phyloP scores from a whole-genome alignment of 176 grass and related monocot genomes.

The Pontederia crassipes region DNA sequence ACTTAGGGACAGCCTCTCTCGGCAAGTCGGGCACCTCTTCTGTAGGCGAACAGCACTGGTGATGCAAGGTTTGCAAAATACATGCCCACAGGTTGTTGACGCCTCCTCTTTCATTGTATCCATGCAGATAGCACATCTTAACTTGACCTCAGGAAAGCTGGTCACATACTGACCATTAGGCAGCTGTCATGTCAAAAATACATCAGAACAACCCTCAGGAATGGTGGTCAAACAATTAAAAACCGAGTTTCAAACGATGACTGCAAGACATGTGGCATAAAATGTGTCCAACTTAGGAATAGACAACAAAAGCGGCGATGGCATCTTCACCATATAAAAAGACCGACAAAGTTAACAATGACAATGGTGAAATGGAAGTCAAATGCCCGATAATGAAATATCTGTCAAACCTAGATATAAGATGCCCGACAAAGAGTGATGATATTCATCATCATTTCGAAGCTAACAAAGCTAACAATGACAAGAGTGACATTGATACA shows the following conservation, averaged over 20 bases:
- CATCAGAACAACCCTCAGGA: background rate
- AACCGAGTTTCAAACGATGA: background rate
- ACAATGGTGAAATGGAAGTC: too few relatives aligned
- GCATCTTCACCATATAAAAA: too few relatives aligned
- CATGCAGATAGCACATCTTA: slow-evolving; percentile 17
- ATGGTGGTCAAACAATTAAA: background rate
- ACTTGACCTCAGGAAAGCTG: background rate
- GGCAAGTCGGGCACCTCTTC: slow-evolving; percentile 12
- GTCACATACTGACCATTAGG: background rate
- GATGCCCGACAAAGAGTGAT: too few relatives aligned
- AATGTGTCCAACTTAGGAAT: background rate
- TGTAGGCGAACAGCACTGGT: slow-evolving; percentile 3
- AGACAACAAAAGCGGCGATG: too few relatives aligned
- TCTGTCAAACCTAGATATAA: too few relatives aligned
- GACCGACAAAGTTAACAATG: too few relatives aligned
- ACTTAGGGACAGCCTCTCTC: background rate
- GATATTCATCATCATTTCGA: too few relatives aligned
- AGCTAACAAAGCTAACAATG: too few relatives aligned
- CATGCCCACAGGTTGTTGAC: slow-evolving; percentile 9
- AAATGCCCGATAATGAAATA: too few relatives aligned
- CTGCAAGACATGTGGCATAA: background rate
- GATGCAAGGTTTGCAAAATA: slow-evolving; percentile 16
- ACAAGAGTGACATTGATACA: too few relatives aligned
- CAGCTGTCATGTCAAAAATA: background rate
- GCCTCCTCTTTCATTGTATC: slow-evolving; percentile 13